Evolutionary conservation across 2,329 filamentous ascomycete genomes (phyloP), one percentile per base, ranked within the genome.

Genomic region (Arthrinium phaeospermum): DNA sequence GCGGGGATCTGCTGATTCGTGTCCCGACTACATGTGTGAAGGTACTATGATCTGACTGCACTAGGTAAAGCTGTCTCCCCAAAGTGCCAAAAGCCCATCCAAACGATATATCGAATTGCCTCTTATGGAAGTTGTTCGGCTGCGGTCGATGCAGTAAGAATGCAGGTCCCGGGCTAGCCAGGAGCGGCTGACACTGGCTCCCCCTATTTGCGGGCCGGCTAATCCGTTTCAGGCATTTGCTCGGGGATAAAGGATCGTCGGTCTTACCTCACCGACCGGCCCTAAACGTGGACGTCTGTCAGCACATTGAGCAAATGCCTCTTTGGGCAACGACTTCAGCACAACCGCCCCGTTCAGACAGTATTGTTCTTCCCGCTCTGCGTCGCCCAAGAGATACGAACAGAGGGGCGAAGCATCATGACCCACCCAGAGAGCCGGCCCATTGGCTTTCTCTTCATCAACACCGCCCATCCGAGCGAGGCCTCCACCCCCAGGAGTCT

Each of bases 191-290:
- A 24, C 7, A 27, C 4, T 34, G 53, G 53, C 14, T 19, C 30
- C 53, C 30, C 30, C 16, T 37, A 22, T 34, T 22, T 19, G 53
- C 53, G 30, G 53, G 16, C 30, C 53, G 4, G 5, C 53, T 61
- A 61, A 22, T 61, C 53, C 53, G 27, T 16, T 61, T 61, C 37
- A 61, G 53, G 53, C 37, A 61, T 61, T 61, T 61, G 53, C 14
- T 61, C 53, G 53, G 30, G 7, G 30, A 61, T 37, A 22, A 22
- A 34, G 30, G 53, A 27, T 10, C 8, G 53, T 6, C 14, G 53
- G 34, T 37, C 19, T 37, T 30, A 57, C 14, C 16, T 30, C 30
- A 13, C 16, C 19, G 30, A 12, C 22, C 27, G 5, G 34, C 30
- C 34, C 16, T 34, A 34, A 37, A 4, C 30, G 6, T 37, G 19